Percentiles rank a stretch among this genome's conserved stretches.
phyloP scores from a whole-genome alignment of 2,329 filamentous ascomycete genomes.

The Aspergillus tanneri region DNA sequence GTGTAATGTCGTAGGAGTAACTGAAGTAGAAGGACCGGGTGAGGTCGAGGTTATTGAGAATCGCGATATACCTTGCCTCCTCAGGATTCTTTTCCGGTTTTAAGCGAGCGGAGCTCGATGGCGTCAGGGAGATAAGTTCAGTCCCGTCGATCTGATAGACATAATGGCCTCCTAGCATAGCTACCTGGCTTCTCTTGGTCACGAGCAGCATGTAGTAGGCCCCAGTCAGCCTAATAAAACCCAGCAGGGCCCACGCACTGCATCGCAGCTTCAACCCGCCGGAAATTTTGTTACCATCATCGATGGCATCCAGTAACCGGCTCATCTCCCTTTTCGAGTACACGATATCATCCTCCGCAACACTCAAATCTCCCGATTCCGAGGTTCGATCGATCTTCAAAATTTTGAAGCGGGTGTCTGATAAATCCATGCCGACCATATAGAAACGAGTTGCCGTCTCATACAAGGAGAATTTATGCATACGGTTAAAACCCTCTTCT shows the following conservation, averaged over 20 bases:
- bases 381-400: conserved; percentile 92
- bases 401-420: conserved; percentile 84
- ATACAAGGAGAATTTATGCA: conserved; percentile 98
- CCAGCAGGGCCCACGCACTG: conserved; percentile 88
- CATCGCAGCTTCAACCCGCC: conserved; percentile 88
- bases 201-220: conserved; percentile 97
- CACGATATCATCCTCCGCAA: conserved; percentile 91
- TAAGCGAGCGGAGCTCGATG: conserved; percentile 63
- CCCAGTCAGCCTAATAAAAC: conserved; percentile 94
- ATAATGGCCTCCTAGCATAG: conserved; percentile 94
- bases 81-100: conserved; percentile 83
- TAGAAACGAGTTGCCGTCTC: conserved; percentile 93
- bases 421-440: conserved; percentile 87
- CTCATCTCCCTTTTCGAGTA: conserved; percentile 93
- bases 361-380: conserved; percentile 72
- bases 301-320: conserved; percentile 87
- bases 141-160: conserved; percentile 94
- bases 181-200: conserved; percentile 92
- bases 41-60: conserved; percentile 86
- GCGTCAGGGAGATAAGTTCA: conserved; percentile 82
- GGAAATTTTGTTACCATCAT: conserved; percentile 88
- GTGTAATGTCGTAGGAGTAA: conserved; percentile 95
- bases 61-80: conserved; percentile 83
- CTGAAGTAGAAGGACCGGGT: conserved; percentile 96
- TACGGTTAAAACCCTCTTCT: conserved; percentile 56